Evolutionary conservation across 805 yeast genomes (phyloP).

Genomic region (Ogataea methanolica): DNA sequence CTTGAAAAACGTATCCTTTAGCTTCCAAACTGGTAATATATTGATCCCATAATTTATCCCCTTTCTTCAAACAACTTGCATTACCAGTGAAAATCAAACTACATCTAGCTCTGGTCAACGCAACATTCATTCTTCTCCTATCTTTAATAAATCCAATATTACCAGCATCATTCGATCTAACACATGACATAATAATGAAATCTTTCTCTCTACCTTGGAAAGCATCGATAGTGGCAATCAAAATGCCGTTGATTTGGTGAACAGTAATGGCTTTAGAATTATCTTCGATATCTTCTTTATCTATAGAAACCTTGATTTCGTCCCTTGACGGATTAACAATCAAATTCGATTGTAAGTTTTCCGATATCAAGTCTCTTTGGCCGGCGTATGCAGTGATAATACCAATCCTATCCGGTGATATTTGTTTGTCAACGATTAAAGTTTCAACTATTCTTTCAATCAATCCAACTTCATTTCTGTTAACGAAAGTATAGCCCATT

Average conservation of each 20-base stretch:
- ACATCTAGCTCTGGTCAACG: conserved; percentile 64
- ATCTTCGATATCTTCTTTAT: conserved; percentile 53
- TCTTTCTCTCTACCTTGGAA: conserved; percentile 91
- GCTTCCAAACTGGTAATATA: conserved; percentile 39
- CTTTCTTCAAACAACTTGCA: conserved; percentile 40
- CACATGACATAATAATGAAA: conserved; percentile 73
- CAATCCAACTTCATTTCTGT: conserved; percentile 46
- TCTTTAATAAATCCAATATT: conserved; percentile 63
- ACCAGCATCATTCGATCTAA: conserved; percentile 54
- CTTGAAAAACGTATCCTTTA: conserved; percentile 28
- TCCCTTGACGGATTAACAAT: conserved; percentile 51
- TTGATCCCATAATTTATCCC: conserved; percentile 46
- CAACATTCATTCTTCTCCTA: conserved; percentile 62
- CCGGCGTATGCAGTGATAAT: conserved; percentile 75
- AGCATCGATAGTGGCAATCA: conserved; percentile 72
- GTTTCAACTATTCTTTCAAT: conserved; percentile 45
- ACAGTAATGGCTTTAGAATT: conserved; percentile 40
- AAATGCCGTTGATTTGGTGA: conserved; percentile 40
- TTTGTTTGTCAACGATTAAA: conserved; percentile 50
- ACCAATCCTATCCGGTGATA: conserved; percentile 50
- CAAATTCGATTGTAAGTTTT: conserved; percentile 42
- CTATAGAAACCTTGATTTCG: conserved; percentile 47
- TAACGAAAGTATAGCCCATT: conserved; percentile 55
- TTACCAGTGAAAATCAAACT: conserved; percentile 65
- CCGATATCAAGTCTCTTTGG: conserved; percentile 60